phyloP scores from a whole-genome alignment of 73 alveolate genomes.

The Paramecium biaurelia region DNA sequence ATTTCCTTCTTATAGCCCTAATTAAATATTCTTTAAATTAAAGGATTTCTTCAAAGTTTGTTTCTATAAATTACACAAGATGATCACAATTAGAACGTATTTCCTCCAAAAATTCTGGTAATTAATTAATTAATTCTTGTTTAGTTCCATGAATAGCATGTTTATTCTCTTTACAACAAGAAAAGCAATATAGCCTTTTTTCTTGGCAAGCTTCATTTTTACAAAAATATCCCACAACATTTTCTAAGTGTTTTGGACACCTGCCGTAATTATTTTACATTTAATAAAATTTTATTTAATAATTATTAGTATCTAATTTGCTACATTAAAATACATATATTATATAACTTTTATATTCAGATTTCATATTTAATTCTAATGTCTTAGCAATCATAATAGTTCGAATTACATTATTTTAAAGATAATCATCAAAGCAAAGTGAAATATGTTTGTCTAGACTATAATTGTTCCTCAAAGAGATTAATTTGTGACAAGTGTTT shows the following conservation, averaged over 20 bases:
- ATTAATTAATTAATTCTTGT: neutral
- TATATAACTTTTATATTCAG: neutral
- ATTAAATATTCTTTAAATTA: neutral
- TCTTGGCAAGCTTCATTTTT: neutral
- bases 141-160: neutral
- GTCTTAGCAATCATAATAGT: neutral
- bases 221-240: neutral
- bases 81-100: neutral
- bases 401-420: neutral
- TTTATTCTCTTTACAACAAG: neutral
- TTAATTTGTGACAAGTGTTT: neutral
- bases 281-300: neutral
- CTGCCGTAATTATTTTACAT: neutral
- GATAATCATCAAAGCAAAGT: neutral
- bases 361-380: neutral
- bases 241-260: neutral
- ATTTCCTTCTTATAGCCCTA: neutral
- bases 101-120: neutral
- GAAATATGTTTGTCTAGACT: neutral
- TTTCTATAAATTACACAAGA: neutral
- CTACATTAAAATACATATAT: no score
- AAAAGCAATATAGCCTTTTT: neutral
- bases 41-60: neutral
- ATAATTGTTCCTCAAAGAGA: neutral
- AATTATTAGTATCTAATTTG: no score